Evolutionary conservation across 1,284 basidiomycete genomes (phyloP).

Genomic region (Ganoderma meredithae): DNA sequence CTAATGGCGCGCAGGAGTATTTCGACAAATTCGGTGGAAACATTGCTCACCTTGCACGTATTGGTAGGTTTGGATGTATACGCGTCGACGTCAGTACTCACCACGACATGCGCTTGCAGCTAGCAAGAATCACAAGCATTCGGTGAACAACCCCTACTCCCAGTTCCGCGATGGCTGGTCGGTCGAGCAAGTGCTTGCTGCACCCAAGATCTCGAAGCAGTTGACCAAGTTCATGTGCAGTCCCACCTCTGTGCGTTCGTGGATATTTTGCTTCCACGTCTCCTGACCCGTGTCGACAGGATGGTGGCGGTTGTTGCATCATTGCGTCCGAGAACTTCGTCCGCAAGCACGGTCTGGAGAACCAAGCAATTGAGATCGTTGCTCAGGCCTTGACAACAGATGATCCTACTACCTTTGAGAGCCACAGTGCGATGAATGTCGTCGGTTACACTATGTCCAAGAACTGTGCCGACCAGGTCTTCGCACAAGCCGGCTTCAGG

Average conservation of each 20-base stretch:
- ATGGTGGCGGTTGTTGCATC: slow-evolving; percentile 80
- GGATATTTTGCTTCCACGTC: background rate
- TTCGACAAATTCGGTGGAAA: slow-evolving; percentile 78
- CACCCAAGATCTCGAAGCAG: slow-evolving; percentile 75
- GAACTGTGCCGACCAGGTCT: slow-evolving; percentile 74
- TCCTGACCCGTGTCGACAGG: slow-evolving; percentile 48
- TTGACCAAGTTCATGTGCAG: slow-evolving; percentile 90
- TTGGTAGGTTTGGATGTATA: slow-evolving; percentile 56
- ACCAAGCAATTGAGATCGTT: slow-evolving; percentile 87
- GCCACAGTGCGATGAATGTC: slow-evolving; percentile 75
- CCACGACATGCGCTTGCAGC: slow-evolving; percentile 48
- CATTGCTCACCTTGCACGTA: slow-evolving; percentile 76
- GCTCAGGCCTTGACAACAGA: slow-evolving; percentile 74
- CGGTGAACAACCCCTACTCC: slow-evolving; percentile 85
- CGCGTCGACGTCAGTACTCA: background rate
- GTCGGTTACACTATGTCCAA: slow-evolving; percentile 82
- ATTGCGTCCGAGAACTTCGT: slow-evolving; percentile 87
- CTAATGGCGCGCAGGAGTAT: slow-evolving; percentile 82
- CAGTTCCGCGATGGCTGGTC: slow-evolving; percentile 85
- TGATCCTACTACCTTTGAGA: slow-evolving; percentile 66
- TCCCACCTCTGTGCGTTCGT: slow-evolving; percentile 70
- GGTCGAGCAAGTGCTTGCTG: slow-evolving; percentile 70
- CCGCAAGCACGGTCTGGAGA: slow-evolving; percentile 75
- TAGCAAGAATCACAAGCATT: slow-evolving; percentile 87
- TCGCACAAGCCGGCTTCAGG: slow-evolving; percentile 73